phyloP scores from a whole-genome alignment of 2,329 filamentous ascomycete genomes.

The Colletotrichum truncatum region DNA sequence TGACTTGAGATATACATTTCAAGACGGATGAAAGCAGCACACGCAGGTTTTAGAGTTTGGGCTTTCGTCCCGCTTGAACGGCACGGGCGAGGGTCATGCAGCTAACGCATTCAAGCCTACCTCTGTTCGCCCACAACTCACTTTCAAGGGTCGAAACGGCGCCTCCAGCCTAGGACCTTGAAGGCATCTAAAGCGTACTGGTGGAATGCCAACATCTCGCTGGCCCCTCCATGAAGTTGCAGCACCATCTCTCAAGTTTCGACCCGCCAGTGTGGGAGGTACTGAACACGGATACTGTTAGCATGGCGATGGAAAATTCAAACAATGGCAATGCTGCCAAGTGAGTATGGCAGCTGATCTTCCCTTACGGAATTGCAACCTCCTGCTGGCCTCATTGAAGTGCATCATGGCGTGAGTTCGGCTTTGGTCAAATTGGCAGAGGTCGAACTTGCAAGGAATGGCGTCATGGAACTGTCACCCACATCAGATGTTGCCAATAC shows the following conservation, averaged over 20 bases:
- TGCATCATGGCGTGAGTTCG: constrained; percentile 12
- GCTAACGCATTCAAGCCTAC: constrained; percentile 17
- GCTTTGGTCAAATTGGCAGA: background rate
- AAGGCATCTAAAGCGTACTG: background rate
- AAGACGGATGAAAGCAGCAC: constrained; percentile 18
- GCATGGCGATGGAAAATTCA: background rate
- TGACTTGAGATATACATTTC: background rate
- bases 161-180: constrained; percentile 2
- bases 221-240: constrained; percentile 6
- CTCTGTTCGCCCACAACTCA: background rate
- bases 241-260: constrained; percentile 17
- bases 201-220: constrained; percentile 6
- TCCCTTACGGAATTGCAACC: too few species aligned
- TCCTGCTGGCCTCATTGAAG: background rate
- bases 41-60: constrained; percentile 12
- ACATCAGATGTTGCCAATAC: background rate
- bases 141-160: constrained; percentile 4
- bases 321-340: background rate
- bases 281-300: constrained; percentile 3
- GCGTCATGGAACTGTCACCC: constrained; percentile 4
- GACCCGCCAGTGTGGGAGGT: constrained; percentile 20
- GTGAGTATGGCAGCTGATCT: background rate
- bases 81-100: constrained; percentile 26
- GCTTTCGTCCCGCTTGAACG: constrained; percentile 29
- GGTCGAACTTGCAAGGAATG: constrained; percentile 1